These are phyloP conservation scores for Xerocomus spinulosus DNA, from an alignment of 768 basidiomycete genomes.

Conservation along the genomic window DNA sequence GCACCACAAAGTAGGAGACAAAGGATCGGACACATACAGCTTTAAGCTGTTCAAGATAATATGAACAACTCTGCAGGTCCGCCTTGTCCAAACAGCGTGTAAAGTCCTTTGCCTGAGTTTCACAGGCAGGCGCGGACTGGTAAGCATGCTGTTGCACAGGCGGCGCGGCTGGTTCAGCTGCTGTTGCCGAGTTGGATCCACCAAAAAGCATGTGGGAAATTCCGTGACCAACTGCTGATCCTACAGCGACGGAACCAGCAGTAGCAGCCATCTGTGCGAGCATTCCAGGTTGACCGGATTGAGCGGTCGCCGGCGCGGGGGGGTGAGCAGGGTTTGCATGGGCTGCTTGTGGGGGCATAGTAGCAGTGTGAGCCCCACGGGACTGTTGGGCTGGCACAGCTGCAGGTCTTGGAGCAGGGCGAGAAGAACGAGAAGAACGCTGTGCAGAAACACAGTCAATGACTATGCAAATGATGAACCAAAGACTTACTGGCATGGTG, in stretches of 20 bases:
- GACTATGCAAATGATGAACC: not conserved
- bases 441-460: constrained; percentile 22
- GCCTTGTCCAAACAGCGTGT: constrained; percentile 81
- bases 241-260: constrained; percentile 85
- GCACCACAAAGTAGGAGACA: constrained; percentile 7
- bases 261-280: constrained; percentile 84
- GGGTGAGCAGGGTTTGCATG: constrained; percentile 42
- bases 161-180: constrained; percentile 48
- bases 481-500: constrained; percentile 46
- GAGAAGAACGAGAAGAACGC: constrained; percentile 78
- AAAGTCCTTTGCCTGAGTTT: constrained; percentile 83
- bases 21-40: constrained; percentile 49
- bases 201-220: constrained; percentile 88
- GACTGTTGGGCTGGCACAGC: constrained; percentile 44
- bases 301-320: constrained; percentile 36
- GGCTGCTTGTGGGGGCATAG: constrained; percentile 39
- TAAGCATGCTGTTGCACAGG: constrained; percentile 42
- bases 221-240: constrained; percentile 88
- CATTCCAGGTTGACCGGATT: constrained; percentile 62
- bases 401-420: constrained; percentile 51
- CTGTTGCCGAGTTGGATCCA: constrained; percentile 43
- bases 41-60: constrained; percentile 86
- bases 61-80: constrained; percentile 72
- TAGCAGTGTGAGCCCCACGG: constrained; percentile 46
- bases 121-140: constrained; percentile 50